Conservation (phyloP, 352 stramenopile species). For the Globisporangium acanthophoron region DNA sequence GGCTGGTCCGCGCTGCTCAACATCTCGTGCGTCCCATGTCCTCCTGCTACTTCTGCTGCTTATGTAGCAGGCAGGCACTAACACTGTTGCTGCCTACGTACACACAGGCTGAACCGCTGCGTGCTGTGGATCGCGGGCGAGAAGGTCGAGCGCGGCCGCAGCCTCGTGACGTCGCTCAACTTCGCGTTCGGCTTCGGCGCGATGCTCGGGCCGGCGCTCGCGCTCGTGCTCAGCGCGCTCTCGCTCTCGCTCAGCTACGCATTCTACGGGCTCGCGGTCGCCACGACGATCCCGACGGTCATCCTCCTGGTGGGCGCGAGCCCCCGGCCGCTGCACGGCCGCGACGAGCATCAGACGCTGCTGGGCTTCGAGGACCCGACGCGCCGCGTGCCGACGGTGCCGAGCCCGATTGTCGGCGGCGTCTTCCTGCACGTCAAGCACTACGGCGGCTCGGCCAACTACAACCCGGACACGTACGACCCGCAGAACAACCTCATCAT, state of each 20-base stretch:
- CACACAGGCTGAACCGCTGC: constrained; percentile 52
- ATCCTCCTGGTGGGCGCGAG: constrained; percentile 37
- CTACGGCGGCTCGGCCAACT: constrained; percentile 61
- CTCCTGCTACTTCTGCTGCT: not conserved
- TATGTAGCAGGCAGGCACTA: not conserved
- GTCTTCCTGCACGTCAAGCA: constrained; percentile 81
- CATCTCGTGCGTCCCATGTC: constrained; percentile 43
- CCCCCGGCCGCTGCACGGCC: constrained; percentile 36
- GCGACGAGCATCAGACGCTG: constrained; percentile 58
- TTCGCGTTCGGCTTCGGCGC: constrained; percentile 59
- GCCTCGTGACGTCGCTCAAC: constrained; percentile 72
- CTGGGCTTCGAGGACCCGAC: constrained; percentile 69
- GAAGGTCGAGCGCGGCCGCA: constrained; percentile 59
- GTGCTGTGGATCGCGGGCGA: constrained; percentile 64
- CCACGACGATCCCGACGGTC: constrained; percentile 32
- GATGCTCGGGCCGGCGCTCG: constrained; percentile 45
- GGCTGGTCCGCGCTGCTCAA: constrained; percentile 72
- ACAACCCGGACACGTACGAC: constrained; percentile 80
- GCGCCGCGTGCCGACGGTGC: constrained; percentile 66
- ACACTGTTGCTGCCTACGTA: not conserved
- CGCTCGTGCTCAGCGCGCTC: constrained; percentile 42
- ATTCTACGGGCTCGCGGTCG: constrained; percentile 49
- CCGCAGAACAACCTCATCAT: constrained; percentile 82
- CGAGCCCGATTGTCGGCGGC: constrained; percentile 73
- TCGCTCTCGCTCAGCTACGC: constrained; percentile 45